Conservation (phyloP, 2,329 filamentous ascomycete species). For the Ampelomyces quisqualis region DNA sequence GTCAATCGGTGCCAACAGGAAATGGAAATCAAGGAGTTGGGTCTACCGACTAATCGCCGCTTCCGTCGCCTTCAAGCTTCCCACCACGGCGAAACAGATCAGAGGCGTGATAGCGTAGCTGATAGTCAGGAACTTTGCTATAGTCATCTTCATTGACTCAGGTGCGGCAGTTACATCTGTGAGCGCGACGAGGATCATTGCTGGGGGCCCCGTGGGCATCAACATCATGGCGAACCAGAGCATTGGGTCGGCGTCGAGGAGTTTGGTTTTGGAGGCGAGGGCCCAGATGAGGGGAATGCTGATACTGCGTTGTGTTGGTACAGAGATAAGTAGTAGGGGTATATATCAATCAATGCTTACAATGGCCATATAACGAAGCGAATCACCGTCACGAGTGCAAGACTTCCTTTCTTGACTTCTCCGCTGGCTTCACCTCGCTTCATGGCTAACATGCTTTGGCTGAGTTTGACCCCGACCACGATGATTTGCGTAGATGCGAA, state of each 20-base stretch:
- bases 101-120: constrained; percentile 48
- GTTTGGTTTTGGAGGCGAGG: constrained; percentile 54
- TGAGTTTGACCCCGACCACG: constrained; percentile 66
- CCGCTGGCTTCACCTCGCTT: constrained; percentile 47
- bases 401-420: constrained; percentile 52
- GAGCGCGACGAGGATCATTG: constrained; percentile 55
- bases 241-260: constrained; percentile 61
- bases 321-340: too few species aligned
- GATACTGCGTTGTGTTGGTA: constrained; percentile 28
- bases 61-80: constrained; percentile 42
- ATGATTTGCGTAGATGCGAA: constrained; percentile 67
- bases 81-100: constrained; percentile 49
- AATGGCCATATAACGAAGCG: constrained; percentile 64
- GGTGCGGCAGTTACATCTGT: constrained; percentile 52
- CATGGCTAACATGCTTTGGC: constrained; percentile 53
- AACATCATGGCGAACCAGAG: constrained; percentile 67
- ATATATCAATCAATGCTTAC: too few species aligned
- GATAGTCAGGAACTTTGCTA: constrained; percentile 55
- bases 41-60: constrained; percentile 10
- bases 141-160: constrained; percentile 53
- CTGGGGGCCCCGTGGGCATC: constrained; percentile 58
- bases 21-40: neutral
- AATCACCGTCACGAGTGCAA: constrained; percentile 55
- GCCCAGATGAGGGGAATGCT: constrained; percentile 58
- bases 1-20: neutral